Evolutionary conservation across 208 protist genomes (phyloP).

Genomic region (Vickermania spadyakhi): DNA sequence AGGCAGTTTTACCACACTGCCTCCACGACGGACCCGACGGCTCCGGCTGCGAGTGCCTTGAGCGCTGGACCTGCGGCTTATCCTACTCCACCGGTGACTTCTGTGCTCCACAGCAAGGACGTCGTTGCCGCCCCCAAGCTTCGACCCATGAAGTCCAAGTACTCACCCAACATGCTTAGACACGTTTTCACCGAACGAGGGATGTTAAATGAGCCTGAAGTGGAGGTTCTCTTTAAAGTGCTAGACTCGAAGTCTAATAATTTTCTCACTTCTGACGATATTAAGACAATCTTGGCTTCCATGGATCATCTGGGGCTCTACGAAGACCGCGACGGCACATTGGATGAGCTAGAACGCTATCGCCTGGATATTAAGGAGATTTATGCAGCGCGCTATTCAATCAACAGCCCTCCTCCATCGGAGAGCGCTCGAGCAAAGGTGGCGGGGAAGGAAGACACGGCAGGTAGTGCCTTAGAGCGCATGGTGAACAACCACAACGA

Average conservation of each 20-base stretch:
- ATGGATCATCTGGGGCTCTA: conserved; percentile 30
- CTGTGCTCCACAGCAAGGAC: background rate
- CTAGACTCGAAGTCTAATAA: conserved; percentile 10
- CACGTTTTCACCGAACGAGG: conserved; percentile 28
- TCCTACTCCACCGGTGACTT: background rate
- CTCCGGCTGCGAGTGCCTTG: background rate
- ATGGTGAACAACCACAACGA: conserved; percentile 12
- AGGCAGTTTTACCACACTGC: background rate
- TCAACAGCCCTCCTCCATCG: background rate
- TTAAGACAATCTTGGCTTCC: conserved; percentile 9
- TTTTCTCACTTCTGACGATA: conserved; percentile 13
- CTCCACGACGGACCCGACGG: conserved; percentile 1
- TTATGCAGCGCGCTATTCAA: background rate
- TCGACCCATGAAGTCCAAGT: conserved; percentile 2
- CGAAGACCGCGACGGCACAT: conserved; percentile 23
- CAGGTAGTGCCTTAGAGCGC: background rate
- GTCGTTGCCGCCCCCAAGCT: background rate
- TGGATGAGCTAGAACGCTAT: conserved; percentile 11
- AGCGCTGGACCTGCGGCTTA: background rate
- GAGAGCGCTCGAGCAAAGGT: background rate
- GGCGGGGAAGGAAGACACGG: background rate
- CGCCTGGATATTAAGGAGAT: conserved; percentile 10
- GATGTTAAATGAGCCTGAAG: conserved; percentile 22
- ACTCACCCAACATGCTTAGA: conserved; percentile 15
- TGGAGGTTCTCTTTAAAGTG: conserved; percentile 20